These are phyloP conservation scores for Fomitopsis pinicola DNA, from an alignment of 1,284 basidiomycete species.

Conservation along the genomic window DNA sequence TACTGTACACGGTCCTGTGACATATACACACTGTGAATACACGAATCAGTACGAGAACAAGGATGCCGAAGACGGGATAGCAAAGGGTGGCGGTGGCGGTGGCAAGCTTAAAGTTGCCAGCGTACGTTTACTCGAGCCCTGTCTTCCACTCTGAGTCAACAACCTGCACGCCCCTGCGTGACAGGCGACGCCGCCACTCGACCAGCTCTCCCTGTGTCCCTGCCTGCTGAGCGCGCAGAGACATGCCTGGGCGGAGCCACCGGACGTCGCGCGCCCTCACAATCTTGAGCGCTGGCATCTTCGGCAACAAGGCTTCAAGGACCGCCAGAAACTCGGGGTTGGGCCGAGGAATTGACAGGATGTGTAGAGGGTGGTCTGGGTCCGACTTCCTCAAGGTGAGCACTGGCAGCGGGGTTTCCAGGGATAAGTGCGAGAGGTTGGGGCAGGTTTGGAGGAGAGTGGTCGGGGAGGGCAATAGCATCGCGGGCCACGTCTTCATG, in stretches of 20 bases:
- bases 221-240: constrained; percentile 55
- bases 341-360: constrained; percentile 71
- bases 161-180: constrained; percentile 50
- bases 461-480: constrained; percentile 53
- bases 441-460: constrained; percentile 53
- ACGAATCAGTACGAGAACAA: not conserved
- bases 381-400: constrained; percentile 34
- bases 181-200: constrained; percentile 60
- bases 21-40: not conserved
- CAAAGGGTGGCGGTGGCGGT: not conserved
- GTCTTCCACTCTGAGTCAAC: constrained; percentile 66
- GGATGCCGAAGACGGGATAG: not conserved
- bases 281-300: constrained; percentile 49
- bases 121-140: constrained; percentile 12
- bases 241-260: constrained; percentile 68
- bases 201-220: constrained; percentile 77
- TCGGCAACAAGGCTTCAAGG: constrained; percentile 51
- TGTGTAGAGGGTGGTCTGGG: constrained; percentile 45
- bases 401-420: constrained; percentile 58
- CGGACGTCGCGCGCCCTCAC: constrained; percentile 64
- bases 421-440: constrained; percentile 57
- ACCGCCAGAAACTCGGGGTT: constrained; percentile 48
- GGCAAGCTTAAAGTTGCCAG: not conserved
- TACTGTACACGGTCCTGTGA: not conserved
- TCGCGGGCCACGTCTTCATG: constrained; percentile 73